Percentiles rank a stretch among this genome's conserved stretches.
Evolutionary conservation across 2,329 filamentous ascomycete species (phyloP).

Genomic region (Alternaria solani): DNA sequence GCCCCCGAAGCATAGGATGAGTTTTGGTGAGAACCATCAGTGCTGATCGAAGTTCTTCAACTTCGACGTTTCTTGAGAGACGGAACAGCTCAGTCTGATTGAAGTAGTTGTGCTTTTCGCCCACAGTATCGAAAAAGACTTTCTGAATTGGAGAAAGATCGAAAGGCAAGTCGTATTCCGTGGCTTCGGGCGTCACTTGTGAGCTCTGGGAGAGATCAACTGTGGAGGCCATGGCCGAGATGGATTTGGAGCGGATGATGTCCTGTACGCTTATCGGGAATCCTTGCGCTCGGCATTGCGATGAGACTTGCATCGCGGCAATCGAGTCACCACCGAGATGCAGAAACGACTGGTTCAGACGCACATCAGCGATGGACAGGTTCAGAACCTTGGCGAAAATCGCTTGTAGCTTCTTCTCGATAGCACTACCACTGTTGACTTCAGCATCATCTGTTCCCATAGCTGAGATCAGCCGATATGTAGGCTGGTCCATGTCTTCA

Average conservation of each 20-base stretch:
- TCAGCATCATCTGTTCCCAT: slow-evolving; percentile 27
- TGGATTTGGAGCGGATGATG: slow-evolving; percentile 45
- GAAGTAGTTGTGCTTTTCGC: slow-evolving; percentile 39
- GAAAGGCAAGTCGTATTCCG: slow-evolving; percentile 37
- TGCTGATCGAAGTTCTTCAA: slow-evolving; percentile 37
- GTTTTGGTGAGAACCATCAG: slow-evolving; percentile 42
- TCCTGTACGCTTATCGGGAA: slow-evolving; percentile 44
- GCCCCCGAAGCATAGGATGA: slow-evolving; percentile 53
- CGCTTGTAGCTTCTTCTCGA: slow-evolving; percentile 39
- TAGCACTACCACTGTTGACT: slow-evolving; percentile 22
- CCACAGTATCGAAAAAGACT: slow-evolving; percentile 40
- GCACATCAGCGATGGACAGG: slow-evolving; percentile 35
- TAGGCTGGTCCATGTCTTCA: slow-evolving; percentile 40
- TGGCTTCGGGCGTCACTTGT: slow-evolving; percentile 1
- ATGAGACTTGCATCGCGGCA: slow-evolving; percentile 48
- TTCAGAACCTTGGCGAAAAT: slow-evolving; percentile 45
- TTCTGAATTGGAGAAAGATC: slow-evolving; percentile 43
- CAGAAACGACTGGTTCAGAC: slow-evolving; percentile 45
- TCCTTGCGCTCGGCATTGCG: slow-evolving; percentile 41
- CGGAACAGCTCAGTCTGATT: slow-evolving; percentile 45
- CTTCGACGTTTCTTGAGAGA: slow-evolving; percentile 33
- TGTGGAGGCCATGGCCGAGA: slow-evolving; percentile 34
- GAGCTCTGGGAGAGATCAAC: slow-evolving; percentile 23
- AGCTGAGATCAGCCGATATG: slow-evolving; percentile 37
- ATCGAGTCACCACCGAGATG: slow-evolving; percentile 49